phyloP scores from a whole-genome alignment of 2,329 filamentous ascomycete species.

The Trichoderma arundinaceum region DNA sequence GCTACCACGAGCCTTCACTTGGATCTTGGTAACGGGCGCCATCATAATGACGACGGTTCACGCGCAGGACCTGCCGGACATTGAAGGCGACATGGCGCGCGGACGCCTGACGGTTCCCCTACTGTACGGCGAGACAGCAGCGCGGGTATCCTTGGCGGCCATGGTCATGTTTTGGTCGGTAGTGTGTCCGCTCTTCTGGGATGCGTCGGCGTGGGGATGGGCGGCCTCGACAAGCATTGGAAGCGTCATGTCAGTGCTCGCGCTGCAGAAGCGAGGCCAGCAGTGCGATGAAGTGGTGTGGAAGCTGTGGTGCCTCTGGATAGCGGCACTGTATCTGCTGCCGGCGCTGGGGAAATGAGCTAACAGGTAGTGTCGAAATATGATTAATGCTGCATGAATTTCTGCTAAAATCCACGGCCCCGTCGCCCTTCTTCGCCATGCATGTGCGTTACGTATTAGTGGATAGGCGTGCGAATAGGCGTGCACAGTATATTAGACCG shows the following conservation, averaged over 20 bases:
- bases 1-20: constrained; percentile 32
- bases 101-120: constrained; percentile 40
- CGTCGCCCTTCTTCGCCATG: not conserved
- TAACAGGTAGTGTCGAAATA: not conserved
- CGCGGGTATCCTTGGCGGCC: constrained; percentile 33
- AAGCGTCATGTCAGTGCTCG: constrained; percentile 29
- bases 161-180: constrained; percentile 35
- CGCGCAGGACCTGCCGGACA: constrained; percentile 39
- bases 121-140: constrained; percentile 37
- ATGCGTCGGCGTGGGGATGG: constrained; percentile 23
- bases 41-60: constrained; percentile 41
- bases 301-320: constrained; percentile 39
- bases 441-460: not conserved
- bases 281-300: constrained; percentile 36
- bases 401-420: not conserved
- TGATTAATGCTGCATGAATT: not conserved
- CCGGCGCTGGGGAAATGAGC: constrained; percentile 27
- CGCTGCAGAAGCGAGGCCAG: constrained; percentile 33
- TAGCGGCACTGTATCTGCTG: constrained; percentile 35
- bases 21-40: constrained; percentile 36
- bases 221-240: constrained; percentile 29
- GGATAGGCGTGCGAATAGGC: not conserved
- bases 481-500: not conserved
- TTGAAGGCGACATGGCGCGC: constrained; percentile 40
- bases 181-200: constrained; percentile 32